A percentile compares a stretch with the other conserved stretches of the same genome.
Evolutionary conservation across 148 eudicot genomes (phyloP).

Genomic region (Silene uniflora): DNA sequence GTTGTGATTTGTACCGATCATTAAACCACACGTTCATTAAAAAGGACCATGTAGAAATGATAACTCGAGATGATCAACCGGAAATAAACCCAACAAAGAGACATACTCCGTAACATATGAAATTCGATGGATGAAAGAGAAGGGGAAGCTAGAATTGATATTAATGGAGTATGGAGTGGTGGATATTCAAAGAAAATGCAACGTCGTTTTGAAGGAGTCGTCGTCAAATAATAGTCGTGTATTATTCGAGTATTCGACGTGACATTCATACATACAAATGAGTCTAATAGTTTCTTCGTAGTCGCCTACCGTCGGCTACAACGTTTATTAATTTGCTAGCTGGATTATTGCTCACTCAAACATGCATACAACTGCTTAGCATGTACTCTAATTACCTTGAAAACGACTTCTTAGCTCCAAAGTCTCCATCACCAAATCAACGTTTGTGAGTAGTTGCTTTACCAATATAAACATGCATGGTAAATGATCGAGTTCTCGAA

Average conservation of each 20-base stretch:
- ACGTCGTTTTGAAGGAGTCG: slow-evolving; percentile 18
- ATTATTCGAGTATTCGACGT: slow-evolving; percentile 18
- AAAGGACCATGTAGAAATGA: no score
- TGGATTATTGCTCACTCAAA: background rate
- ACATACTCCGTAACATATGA: no score
- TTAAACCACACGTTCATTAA: no score
- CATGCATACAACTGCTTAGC: slow-evolving; percentile 4
- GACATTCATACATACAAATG: slow-evolving; percentile 14
- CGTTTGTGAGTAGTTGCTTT: no score
- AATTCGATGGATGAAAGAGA: no score
- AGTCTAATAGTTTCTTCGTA: background rate
- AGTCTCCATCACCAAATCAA: background rate
- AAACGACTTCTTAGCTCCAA: background rate
- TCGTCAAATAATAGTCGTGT: slow-evolving; percentile 12
- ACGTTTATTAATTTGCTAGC: background rate
- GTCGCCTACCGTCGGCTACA: slow-evolving; percentile 22
- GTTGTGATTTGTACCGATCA: no score
- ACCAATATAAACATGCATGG: no score
- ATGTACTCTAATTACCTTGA: slow-evolving; percentile 9
- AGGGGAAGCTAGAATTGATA: no score
- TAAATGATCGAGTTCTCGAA: no score
- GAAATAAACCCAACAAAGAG: no score
- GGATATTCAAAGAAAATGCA: slow-evolving; percentile 8
- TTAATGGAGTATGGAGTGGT: background rate
- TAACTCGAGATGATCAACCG: no score